These are phyloP conservation scores for Straminergon stramineum DNA, from an alignment of 225 moss, liverwort and hornwort genomes.

Conservation along the genomic window DNA sequence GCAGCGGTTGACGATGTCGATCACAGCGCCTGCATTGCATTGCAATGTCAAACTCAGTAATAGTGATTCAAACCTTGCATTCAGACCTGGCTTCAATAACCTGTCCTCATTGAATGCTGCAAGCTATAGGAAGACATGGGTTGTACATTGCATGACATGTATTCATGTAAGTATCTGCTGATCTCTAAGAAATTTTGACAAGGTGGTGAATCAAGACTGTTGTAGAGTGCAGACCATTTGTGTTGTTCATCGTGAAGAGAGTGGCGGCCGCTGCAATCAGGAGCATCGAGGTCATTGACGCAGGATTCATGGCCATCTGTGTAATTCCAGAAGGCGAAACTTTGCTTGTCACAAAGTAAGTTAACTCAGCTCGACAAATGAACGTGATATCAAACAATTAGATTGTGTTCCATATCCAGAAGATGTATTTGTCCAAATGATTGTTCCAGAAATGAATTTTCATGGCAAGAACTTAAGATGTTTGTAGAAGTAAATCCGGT, in stretches of 20 bases:
- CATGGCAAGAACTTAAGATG: not conserved
- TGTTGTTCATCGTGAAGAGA: not conserved
- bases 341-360: not conserved
- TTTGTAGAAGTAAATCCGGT: not conserved
- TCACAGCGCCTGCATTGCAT: not conserved
- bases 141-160: not conserved
- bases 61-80: not conserved
- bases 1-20: conserved; percentile 9
- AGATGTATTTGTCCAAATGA: not conserved
- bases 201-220: not conserved
- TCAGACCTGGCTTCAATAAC: not conserved
- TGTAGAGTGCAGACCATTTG: not conserved
- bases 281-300: not conserved
- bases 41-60: not conserved
- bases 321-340: not conserved
- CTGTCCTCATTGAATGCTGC: not conserved
- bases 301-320: not conserved
- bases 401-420: not conserved
- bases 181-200: not conserved
- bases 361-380: not conserved
- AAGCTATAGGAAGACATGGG: not conserved
- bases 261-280: not conserved
- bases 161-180: not conserved
- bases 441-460: not conserved
- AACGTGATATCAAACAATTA: not conserved